Percentiles rank a stretch among this genome's conserved stretches.
Evolutionary conservation across 768 basidiomycete species (phyloP).

Genomic region (Pleurotus pulmonarius): DNA sequence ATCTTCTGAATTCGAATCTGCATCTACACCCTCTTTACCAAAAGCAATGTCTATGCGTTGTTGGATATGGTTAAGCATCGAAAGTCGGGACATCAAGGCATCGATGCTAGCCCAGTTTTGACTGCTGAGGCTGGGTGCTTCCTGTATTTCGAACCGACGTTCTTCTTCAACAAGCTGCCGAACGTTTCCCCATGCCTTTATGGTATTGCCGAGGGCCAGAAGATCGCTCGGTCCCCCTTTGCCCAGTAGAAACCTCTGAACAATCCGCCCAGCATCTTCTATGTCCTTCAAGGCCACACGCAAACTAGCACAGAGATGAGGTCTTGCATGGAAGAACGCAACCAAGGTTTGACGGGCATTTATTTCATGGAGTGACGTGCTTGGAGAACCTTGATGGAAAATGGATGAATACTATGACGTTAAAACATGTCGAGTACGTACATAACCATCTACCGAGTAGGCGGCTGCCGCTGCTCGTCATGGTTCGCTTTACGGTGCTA

Average conservation of each 20-base stretch:
- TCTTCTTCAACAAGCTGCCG: conserved; percentile 51
- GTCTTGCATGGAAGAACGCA: conserved; percentile 57
- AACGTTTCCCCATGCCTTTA: conserved; percentile 56
- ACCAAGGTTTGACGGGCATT: conserved; percentile 74
- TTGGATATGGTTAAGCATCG: conserved; percentile 48
- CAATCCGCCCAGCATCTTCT: conserved; percentile 71
- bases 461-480: conserved; percentile 74
- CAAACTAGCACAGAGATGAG: conserved; percentile 65
- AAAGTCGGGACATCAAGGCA: conserved; percentile 49
- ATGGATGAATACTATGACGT: conserved; percentile 9
- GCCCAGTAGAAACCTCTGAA: conserved; percentile 72
- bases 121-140: conserved; percentile 21
- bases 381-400: conserved; percentile 66
- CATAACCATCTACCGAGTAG: conserved; percentile 76
- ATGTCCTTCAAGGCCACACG: conserved; percentile 47
- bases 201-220: conserved; percentile 56
- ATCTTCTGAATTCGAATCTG: neutral
- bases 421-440: conserved; percentile 45
- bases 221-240: conserved; percentile 68
- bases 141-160: conserved; percentile 43
- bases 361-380: conserved; percentile 71
- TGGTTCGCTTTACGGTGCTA: conserved; percentile 71
- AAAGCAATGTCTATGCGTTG: conserved; percentile 52
- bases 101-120: conserved; percentile 57
- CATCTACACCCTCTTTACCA: conserved; percentile 15